Base-by-base conservation (phyloP, 495 filamentous ascomycete species). In the Penicillium egyptiacum region DNA sequence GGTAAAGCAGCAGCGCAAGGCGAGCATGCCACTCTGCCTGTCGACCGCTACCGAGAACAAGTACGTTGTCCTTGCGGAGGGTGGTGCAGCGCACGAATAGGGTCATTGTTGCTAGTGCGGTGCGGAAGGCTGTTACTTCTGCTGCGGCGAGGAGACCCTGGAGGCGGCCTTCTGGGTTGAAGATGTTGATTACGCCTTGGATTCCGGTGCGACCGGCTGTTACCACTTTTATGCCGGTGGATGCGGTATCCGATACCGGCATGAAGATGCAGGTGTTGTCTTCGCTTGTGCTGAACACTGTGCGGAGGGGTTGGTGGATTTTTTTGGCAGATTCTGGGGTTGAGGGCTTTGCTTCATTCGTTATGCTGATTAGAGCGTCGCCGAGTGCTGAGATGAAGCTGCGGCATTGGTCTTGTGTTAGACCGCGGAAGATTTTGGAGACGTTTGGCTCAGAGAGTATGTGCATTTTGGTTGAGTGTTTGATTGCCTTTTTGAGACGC, bases 11-110 rank as follows among this genome's bases (percentile, higher is more conserved):
- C 4, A 98, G 78, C 0, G 89, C 85, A 1, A 96, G 81, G 0
- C 91, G 87, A 17, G 91, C 82, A 72, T 96, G 92, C 93, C 93
- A 98, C 68, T 91, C 90, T 4, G 94, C 92, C 74, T 96, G 92
- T 53, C 87, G 81, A 25, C 94, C 94, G 5, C 87, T 84, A 23
- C 94, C 94, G 65, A 98, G 94, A 49, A 96, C 85, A 16, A 86
- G 81, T 3, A 96, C 63, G 26, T 85, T 87, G 56, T 86, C 83
- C 42, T 91, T 84, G 23, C 42, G 44, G 1, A 73, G 40, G 1
- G 59, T 46, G 10, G 73, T 65, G 39, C 75, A 72, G 20, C 92
- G 86, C 33, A 83, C 83, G 40, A 81, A 81, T 2, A 96, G 78
- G 1, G 95, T 82, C 68, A 91, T 86, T 12, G 88, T 83, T 2